Conservation (phyloP, 306 rosid species). For the Castanea mollissima region DNA sequence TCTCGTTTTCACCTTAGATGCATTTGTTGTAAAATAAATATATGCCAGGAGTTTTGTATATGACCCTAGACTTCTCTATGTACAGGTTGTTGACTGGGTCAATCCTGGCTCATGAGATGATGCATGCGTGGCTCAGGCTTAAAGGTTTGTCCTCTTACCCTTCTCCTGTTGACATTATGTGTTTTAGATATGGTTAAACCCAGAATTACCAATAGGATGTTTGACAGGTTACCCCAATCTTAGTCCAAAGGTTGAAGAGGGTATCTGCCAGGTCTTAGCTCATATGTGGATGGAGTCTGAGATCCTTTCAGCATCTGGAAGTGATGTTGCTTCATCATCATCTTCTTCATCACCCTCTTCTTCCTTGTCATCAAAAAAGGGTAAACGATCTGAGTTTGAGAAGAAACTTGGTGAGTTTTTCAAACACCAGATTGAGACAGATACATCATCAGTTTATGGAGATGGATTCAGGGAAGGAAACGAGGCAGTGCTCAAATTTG, state of each 20-base stretch:
- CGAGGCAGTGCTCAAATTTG: slow-evolving; percentile 68
- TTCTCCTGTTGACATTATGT: background rate
- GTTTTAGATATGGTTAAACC: background rate
- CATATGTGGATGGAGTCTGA: slow-evolving; percentile 97
- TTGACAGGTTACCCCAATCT: slow-evolving; percentile 77
- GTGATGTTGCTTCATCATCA: slow-evolving; percentile 49
- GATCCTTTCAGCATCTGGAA: slow-evolving; percentile 51
- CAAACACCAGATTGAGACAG: slow-evolving; percentile 90
- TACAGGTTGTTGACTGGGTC: slow-evolving; percentile 90
- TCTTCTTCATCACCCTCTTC: slow-evolving; percentile 43
- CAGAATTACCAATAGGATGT: slow-evolving; percentile 4
- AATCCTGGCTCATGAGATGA: slow-evolving; percentile 97
- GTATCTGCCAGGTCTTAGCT: slow-evolving; percentile 95
- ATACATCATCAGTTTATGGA: slow-evolving; percentile 88
- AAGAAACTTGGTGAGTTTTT: slow-evolving; percentile 84
- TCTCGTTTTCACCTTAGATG: background rate
- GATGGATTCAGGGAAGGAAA: slow-evolving; percentile 88
- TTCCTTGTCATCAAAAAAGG: slow-evolving; percentile 74
- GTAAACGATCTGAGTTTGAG: slow-evolving; percentile 86
- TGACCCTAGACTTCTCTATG: slow-evolving; percentile 27
- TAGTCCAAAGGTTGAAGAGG: slow-evolving; percentile 96
- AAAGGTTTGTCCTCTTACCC: slow-evolving; percentile 50
- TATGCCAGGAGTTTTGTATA: slow-evolving; percentile 10
- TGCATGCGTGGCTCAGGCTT: slow-evolving; percentile 99
- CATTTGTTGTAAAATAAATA: background rate